Evolutionary conservation across 805 yeast genomes (phyloP), one percentile per base, ranked within the genome.

Genomic region (Spathaspora hagerdaliae): DNA sequence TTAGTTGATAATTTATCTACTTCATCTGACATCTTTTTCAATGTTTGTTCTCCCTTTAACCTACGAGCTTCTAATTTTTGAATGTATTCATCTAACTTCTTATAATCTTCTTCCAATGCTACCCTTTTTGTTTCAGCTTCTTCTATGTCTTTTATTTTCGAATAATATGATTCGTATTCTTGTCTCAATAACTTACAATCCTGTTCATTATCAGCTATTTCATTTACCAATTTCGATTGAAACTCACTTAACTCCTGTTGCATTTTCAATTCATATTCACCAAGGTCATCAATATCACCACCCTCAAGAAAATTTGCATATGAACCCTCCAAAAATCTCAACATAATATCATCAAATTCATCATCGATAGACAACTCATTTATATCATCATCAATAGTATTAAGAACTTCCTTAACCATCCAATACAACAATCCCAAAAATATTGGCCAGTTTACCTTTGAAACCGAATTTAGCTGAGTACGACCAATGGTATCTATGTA

Each of bases 391-490:
- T 29, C 32, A 29, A 29, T 9, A 11, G 32, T 29, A 29, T 9
- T 29, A 29, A 29, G 32, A 11, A 11, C 32, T 13, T n/a, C 10
- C 10, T 29, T 79, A 5, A 85, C 81, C 38, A 90, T 60, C 97
- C 97, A 90, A 60, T 85, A 82, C 19, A 90, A 66, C 77, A 91
- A 79, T 1, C 94, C 96, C 36, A 90, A 62, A 52, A 88, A 87
- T 7, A 77, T 76, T 10, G 87, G 89, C 97, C 97, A 90, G 52
- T 82, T 82, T 41, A 85, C 82, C 2, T 96, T 96, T 6, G 96
- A 96, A 10, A 88, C 96, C 0, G 96, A 96, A 34, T 90, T 81
- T 34, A 90, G 83, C 59, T 88, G 95, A 1, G 94, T 84, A 57
- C 90, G 83, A 61, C 85, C 87, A 35, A 91, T 82, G 0, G 87